Evolutionary conservation across 495 filamentous ascomycete genomes (phyloP), one percentile per base, ranked within the genome.

Genomic region (Lasiosphaeris hirsuta): DNA sequence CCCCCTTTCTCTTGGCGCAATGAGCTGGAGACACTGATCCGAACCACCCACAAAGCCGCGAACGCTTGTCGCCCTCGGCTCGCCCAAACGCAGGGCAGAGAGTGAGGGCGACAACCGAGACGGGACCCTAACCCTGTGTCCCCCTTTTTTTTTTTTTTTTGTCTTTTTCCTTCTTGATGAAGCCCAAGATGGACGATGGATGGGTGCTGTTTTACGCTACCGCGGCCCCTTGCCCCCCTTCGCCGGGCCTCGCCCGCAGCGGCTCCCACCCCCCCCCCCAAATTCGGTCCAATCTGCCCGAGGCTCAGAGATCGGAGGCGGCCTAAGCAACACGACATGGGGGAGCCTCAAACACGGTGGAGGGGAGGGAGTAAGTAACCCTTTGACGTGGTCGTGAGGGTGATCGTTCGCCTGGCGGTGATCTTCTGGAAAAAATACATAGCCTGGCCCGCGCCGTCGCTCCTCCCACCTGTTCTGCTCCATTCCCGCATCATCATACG

Each of bases 361-460:
- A 55, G 52, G 52, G 52, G 41, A 14, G 14, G 40, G 14, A 42
- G 9, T 45, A 36, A 40, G 41, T 55, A 19, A 30, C 23, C 23
- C 23, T 30, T 30, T 30, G 23, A 30, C 23, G 23, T n/a, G 53
- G 49, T 17, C 53, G 19, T 37, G 41, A n/a, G 23, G 42, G 7
- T 23, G 53, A 55, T 55, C 53, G 17, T 33, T 37, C 33, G 7
- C 15, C 49, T 35, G 41, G 23, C 52, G 52, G 46, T 55, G 53
- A 55, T 55, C 53, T 36, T 54, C 40, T 54, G 39, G 39, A 44
- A 18, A n/a, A 15, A 47, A 23, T 55, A 55, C 53, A 55, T 55
- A 55, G 53, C 18, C 41, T 14, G 9, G 15, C 33, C 14, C 43
- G 30, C 33, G 33, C 34, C 56, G 40, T 51, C 17, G 15, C 14